These are phyloP conservation scores for Emericellopsis terricola DNA, from an alignment of 495 filamentous ascomycete species.

Conservation along the genomic window DNA sequence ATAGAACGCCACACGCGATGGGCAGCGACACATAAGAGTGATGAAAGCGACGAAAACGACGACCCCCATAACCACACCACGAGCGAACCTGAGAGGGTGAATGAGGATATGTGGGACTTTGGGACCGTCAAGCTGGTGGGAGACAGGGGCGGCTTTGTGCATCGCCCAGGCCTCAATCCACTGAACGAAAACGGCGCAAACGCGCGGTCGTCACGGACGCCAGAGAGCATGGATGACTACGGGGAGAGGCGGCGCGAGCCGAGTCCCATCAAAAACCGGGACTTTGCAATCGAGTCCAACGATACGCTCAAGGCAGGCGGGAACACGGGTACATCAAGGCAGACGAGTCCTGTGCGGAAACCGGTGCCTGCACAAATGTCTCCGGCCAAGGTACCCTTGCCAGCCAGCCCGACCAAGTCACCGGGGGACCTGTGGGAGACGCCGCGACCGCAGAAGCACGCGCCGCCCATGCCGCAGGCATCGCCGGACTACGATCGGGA, in stretches of 20 bases:
- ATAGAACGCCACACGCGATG: conserved; percentile 82
- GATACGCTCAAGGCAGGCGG: conserved; percentile 23
- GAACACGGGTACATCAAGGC: conserved; percentile 17
- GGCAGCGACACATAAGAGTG: conserved; percentile 50
- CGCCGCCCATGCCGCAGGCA: conserved; percentile 10
- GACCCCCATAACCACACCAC: conserved; percentile 11
- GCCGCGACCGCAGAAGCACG: conserved; percentile 9
- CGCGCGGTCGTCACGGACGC: conserved; percentile 31
- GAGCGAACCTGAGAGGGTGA: conserved; percentile 17
- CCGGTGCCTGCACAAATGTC: conserved; percentile 23
- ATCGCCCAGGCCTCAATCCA: conserved; percentile 36
- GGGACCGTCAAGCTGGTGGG: conserved; percentile 66
- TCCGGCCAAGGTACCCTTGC: conserved; percentile 46
- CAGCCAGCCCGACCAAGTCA: conserved; percentile 31
- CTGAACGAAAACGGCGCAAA: conserved; percentile 65
- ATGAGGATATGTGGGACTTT: conserved; percentile 92
- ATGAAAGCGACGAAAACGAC: conserved; percentile 40
- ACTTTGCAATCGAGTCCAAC: conserved; percentile 11
- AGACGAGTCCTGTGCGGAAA: conserved; percentile 41
- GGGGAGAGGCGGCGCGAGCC: conserved; percentile 22
- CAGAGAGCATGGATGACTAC: conserved; percentile 26
- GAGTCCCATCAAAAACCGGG: conserved; percentile 22
- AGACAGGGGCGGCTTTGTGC: conserved; percentile 29
- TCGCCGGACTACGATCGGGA: conserved; percentile 42
- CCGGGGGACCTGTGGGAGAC: conserved; percentile 19